Conservation (phyloP, 2,329 filamentous ascomycete genomes). For the Orbilia blumenaviensis region DNA sequence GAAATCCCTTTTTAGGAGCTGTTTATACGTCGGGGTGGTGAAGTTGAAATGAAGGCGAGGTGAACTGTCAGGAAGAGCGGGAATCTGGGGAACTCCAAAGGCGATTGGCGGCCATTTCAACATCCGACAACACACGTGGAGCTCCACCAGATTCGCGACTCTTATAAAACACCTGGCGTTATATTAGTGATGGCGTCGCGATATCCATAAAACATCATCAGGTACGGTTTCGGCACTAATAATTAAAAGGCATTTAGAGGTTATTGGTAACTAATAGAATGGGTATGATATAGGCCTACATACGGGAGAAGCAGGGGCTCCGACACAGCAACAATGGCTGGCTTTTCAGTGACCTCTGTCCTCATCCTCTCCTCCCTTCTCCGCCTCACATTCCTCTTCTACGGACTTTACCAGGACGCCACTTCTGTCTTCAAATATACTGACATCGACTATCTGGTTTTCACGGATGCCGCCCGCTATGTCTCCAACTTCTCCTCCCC, state of each 20-base stretch:
- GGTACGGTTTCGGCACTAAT: background rate
- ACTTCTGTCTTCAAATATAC: conserved; percentile 95
- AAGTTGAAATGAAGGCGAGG: conserved; percentile 2
- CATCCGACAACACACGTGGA: conserved; percentile 31
- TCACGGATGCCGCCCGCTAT: conserved; percentile 91
- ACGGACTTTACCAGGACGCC: conserved; percentile 91
- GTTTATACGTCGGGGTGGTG: background rate
- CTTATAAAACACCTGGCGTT: background rate
- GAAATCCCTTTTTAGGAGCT: background rate
- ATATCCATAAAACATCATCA: background rate
- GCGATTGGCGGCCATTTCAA: conserved; percentile 18
- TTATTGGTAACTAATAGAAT: background rate
- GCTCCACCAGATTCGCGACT: background rate
- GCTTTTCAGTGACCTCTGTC: conserved; percentile 59
- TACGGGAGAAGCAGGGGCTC: background rate
- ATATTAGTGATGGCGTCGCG: background rate
- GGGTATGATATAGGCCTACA: background rate
- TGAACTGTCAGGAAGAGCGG: conserved; percentile 38
- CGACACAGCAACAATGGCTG: background rate
- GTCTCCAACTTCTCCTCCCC: conserved; percentile 73
- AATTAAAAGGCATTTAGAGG: background rate
- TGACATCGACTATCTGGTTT: conserved; percentile 98
- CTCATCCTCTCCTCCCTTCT: conserved; percentile 71
- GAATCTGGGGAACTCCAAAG: background rate
- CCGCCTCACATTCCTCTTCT: conserved; percentile 78